Conservation (phyloP, 1,139 yeast species). For the Saccharomyces pastorianus region DNA sequence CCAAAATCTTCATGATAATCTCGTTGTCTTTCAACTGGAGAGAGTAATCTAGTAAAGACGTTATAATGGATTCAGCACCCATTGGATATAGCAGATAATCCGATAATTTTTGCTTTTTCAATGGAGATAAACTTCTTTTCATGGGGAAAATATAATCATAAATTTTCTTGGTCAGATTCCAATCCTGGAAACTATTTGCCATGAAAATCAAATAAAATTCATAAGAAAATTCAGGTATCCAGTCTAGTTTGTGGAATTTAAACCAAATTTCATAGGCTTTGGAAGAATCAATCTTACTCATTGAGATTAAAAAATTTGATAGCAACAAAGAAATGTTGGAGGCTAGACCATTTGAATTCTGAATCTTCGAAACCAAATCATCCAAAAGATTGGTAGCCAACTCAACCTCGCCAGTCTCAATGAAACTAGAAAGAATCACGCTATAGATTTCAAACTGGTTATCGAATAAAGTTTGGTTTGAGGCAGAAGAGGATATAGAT, state of each 20-base stretch:
- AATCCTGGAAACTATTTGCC: conserved; percentile 28
- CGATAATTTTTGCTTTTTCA: conserved; percentile 11
- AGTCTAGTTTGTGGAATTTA: conserved; percentile 31
- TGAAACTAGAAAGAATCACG: conserved; percentile 43
- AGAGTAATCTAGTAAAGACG: conserved; percentile 28
- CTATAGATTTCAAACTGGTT: conserved; percentile 45
- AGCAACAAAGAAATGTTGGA: conserved; percentile 27
- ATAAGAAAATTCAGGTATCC: conserved; percentile 36
- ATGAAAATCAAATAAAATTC: conserved; percentile 32
- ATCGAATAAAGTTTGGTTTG: conserved; percentile 8
- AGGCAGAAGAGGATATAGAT: conserved; percentile 6
- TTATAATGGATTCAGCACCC: conserved; percentile 20
- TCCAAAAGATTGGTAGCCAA: conserved; percentile 53
- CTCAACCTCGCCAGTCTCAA: conserved; percentile 41
- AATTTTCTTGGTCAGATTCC: conserved; percentile 28
- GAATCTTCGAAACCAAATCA: conserved; percentile 31
- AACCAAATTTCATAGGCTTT: conserved; percentile 32
- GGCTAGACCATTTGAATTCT: conserved; percentile 27
- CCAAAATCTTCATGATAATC: conserved; percentile 32
- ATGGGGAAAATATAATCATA: conserved; percentile 34
- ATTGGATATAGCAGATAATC: conserved; percentile 23
- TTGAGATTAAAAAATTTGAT: conserved; percentile 31
- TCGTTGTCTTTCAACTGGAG: conserved; percentile 30
- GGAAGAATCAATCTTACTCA: conserved; percentile 29
- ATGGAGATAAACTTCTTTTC: conserved; percentile 12